Evolutionary conservation across 257 asterid species (phyloP).

Genomic region (Leptodermis oblonga): DNA sequence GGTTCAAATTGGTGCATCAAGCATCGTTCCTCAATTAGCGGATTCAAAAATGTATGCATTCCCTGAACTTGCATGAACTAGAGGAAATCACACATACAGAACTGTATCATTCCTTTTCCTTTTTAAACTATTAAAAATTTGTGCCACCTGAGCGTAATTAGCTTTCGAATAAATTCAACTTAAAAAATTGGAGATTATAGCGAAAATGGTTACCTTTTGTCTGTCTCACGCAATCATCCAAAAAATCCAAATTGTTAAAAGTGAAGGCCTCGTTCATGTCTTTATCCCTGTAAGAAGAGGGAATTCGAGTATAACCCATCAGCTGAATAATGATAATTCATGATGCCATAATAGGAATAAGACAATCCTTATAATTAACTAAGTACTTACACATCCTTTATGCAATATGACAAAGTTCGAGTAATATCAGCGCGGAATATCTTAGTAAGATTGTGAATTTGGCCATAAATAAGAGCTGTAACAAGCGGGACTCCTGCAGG

Average conservation of each 20-base stretch:
- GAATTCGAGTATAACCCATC: neutral
- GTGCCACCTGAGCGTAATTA: neutral
- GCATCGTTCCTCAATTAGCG: neutral
- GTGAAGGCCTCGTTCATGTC: conserved; percentile 82
- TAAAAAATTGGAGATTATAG: neutral
- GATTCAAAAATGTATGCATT: neutral
- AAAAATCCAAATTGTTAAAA: conserved; percentile 71
- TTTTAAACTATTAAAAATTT: neutral
- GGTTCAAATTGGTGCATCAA: neutral
- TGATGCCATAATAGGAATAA: conserved; percentile 2
- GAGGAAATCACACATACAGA: neutral
- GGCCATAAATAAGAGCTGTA: conserved; percentile 68
- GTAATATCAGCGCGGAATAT: conserved; percentile 60
- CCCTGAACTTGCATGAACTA: neutral
- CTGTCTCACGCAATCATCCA: conserved; percentile 67
- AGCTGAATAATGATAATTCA: conserved; percentile 10
- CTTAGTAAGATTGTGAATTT: conserved; percentile 71
- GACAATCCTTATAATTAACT: neutral
- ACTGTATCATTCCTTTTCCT: neutral
- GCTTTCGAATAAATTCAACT: no score
- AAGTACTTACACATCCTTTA: conserved; percentile 69
- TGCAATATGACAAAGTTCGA: conserved; percentile 67
- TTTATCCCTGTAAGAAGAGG: conserved; percentile 50
- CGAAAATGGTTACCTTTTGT: conserved; percentile 44
- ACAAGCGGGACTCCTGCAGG: conserved; percentile 53